Percentiles rank a stretch among this genome's conserved stretches.
These are phyloP conservation scores for Poa pratensis DNA, from an alignment of 176 grass and related monocot species.

Conservation along the genomic window DNA sequence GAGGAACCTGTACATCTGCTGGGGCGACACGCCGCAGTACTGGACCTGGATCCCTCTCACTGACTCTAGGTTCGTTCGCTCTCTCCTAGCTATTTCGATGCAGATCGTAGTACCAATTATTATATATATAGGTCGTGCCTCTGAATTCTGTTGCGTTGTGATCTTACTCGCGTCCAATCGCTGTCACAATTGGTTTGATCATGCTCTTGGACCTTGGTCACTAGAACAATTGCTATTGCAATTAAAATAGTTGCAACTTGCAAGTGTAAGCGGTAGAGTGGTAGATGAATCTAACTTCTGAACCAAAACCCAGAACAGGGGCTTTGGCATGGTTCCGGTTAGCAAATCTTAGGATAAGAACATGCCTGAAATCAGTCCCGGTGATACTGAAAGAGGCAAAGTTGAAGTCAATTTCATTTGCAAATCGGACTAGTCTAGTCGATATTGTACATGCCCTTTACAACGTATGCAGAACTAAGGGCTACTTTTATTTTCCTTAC, in stretches of 20 bases:
- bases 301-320: not conserved
- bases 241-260: not conserved
- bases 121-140: not conserved
- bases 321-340: not conserved
- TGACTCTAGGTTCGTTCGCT: constrained; percentile 53
- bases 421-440: not conserved
- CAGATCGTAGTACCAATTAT: not conserved
- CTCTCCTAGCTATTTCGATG: not conserved
- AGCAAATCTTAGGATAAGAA: not conserved
- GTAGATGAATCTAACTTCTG: not conserved
- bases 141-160: not conserved
- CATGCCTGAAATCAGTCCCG: not conserved
- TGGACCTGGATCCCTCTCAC: constrained; percentile 58
- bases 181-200: not conserved
- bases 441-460: not conserved
- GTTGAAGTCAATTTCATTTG: not conserved
- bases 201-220: not conserved
- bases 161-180: too few species aligned
- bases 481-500: not conserved
- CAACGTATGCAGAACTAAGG: not conserved
- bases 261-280: not conserved
- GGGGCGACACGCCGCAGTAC: constrained; percentile 44
- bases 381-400: not conserved
- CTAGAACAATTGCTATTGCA: not conserved
- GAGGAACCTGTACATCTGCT: constrained; percentile 43